These are phyloP conservation scores for Rosa rugosa DNA, from an alignment of 306 rosid species.

Conservation along the genomic window DNA sequence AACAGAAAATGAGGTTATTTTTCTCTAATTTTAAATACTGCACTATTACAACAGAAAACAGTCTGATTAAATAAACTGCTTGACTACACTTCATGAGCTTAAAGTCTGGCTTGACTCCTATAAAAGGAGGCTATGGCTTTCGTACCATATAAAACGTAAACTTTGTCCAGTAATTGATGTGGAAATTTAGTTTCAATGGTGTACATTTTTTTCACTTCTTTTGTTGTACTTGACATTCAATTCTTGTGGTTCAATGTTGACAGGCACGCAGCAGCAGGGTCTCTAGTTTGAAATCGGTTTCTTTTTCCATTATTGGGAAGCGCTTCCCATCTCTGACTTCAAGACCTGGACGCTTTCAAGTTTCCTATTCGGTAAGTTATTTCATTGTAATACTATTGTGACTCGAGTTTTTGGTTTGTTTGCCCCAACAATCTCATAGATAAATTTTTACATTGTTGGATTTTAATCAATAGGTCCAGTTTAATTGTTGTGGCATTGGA, in stretches of 20 bases:
- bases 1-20: background rate
- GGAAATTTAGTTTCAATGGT: background rate
- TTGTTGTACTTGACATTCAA: background rate
- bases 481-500: background rate
- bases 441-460: background rate
- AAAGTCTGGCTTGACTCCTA: background rate
- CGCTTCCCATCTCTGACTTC: slow-evolving; percentile 49
- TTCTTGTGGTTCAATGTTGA: slow-evolving; percentile 33
- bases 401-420: too few species aligned
- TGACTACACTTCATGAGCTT: background rate
- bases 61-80: background rate
- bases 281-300: slow-evolving; percentile 52
- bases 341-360: slow-evolving; percentile 47
- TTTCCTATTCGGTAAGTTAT: slow-evolving; percentile 63
- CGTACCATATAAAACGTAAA: background rate
- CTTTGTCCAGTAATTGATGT: background rate
- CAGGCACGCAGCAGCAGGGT: slow-evolving; percentile 53
- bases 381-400: background rate
- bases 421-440: background rate
- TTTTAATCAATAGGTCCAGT: background rate
- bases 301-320: slow-evolving; percentile 49
- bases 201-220: background rate
- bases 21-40: background rate
- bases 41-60: background rate
- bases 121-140: background rate